phyloP scores from a whole-genome alignment of 2,329 filamentous ascomycete species.

The Colletotrichum viniferum region DNA sequence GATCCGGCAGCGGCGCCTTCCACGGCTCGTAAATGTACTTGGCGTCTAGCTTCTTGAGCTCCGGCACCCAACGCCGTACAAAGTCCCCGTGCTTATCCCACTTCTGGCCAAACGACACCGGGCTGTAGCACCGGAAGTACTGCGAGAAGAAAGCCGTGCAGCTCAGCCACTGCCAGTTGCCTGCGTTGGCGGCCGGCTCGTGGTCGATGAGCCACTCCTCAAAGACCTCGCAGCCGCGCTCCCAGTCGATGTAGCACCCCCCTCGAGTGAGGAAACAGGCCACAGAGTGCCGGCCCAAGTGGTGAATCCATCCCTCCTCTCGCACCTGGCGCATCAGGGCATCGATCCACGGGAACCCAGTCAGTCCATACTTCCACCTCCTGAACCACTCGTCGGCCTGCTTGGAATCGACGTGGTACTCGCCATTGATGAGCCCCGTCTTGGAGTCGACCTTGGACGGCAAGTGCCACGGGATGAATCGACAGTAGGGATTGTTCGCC shows the following conservation, averaged over 20 bases:
- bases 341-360: constrained; percentile 83
- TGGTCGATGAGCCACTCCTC: constrained; percentile 79
- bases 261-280: constrained; percentile 82
- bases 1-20: constrained; percentile 71
- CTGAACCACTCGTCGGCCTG: constrained; percentile 69
- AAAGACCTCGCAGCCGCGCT: constrained; percentile 79
- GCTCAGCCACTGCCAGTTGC: constrained; percentile 80
- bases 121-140: constrained; percentile 74
- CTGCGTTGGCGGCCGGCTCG: constrained; percentile 73
- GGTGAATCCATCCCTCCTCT: constrained; percentile 79
- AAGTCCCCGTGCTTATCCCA: constrained; percentile 74
- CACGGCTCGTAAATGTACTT: constrained; percentile 83
- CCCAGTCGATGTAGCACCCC: constrained; percentile 80
- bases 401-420: constrained; percentile 66
- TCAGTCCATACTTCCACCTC: constrained; percentile 71
- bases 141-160: constrained; percentile 78
- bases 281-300: constrained; percentile 77
- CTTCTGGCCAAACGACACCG: constrained; percentile 74
- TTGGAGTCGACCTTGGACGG: constrained; percentile 59
- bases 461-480: constrained; percentile 83
- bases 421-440: constrained; percentile 56
- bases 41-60: constrained; percentile 63
- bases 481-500: constrained; percentile 66
- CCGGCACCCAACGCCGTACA: constrained; percentile 70
- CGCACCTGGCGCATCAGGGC: constrained; percentile 78